A percentile compares a stretch with the other conserved stretches of the same genome.
These are phyloP conservation scores for Zygosaccharomyces rouxii DNA, from an alignment of 805 yeast species.

Conservation along the genomic window DNA sequence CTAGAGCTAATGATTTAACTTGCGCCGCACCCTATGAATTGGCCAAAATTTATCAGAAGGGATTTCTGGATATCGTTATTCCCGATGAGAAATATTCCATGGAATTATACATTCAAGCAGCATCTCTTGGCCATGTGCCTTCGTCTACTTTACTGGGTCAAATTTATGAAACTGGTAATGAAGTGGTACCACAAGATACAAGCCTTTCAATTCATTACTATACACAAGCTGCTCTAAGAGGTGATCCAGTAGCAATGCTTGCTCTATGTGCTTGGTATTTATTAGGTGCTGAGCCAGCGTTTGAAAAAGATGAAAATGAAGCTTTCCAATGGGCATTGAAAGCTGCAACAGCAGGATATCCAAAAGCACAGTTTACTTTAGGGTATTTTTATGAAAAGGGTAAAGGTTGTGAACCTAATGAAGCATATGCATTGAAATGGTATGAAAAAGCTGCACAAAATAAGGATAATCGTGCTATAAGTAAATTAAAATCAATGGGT, in stretches of 20 bases:
- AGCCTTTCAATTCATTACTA: constrained; percentile 87
- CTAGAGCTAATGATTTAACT: constrained; percentile 75
- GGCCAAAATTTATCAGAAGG: constrained; percentile 76
- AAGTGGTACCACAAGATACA: constrained; percentile 68
- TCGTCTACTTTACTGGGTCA: constrained; percentile 78
- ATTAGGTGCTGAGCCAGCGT: constrained; percentile 81
- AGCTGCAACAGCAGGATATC: constrained; percentile 70
- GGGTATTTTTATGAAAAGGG: constrained; percentile 86
- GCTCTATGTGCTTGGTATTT: constrained; percentile 96
- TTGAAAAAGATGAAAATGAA: constrained; percentile 73
- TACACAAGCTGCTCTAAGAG: constrained; percentile 83
- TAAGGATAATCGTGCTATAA: constrained; percentile 49
- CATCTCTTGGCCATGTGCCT: constrained; percentile 78
- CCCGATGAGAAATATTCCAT: constrained; percentile 80
- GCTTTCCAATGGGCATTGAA: constrained; percentile 93
- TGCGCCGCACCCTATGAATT: constrained; percentile 94
- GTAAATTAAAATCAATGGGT: constrained; percentile 27
- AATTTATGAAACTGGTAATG: constrained; percentile 71
- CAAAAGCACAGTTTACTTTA: constrained; percentile 81
- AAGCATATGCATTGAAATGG: constrained; percentile 64
- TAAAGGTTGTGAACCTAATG: constrained; percentile 68
- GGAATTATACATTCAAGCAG: constrained; percentile 81
- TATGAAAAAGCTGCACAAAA: constrained; percentile 65
- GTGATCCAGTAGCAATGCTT: constrained; percentile 85
- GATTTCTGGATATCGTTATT: constrained; percentile 82